Evolutionary conservation across 495 filamentous ascomycete species (phyloP), one percentile per base, ranked within the genome.

Genomic region (Aspergillus funiculosus): DNA sequence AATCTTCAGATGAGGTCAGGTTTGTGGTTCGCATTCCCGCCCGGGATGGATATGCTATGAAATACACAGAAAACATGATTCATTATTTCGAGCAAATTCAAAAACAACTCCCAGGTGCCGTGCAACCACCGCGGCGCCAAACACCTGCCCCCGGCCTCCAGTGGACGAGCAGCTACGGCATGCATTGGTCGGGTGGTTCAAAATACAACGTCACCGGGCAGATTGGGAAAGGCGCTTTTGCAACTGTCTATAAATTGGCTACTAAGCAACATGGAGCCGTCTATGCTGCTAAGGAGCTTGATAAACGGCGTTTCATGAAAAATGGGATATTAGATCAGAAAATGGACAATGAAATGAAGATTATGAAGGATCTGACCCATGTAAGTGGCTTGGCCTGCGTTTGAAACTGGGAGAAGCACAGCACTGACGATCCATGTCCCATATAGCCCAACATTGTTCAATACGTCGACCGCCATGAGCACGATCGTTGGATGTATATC

Each of bases 171-270:
- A 56, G 64, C 3, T 72, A 73, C 51, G 78, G 75, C 14, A 77
- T 81, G 75, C 71, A 85, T 41, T 97, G 90, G 92, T 76, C 79
- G 43, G 92, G 90, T 10, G 85, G 86, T 2, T 64, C 78, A 2
- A 82, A 78, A 47, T 98, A 96, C 64, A 94, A 92, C 56, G 78
- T 87, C 2, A 76, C 86, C 6, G 79, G 80, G 19, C 73, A 79
- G 27, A 84, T 98, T 42, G 92, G 94, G 15, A 88, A 89, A 57
- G 92, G 92, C 6, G 89, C 94, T 3, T 97, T 97, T 67, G 94
- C 92, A 26, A 86, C 79, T 0, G 92, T 98, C 0, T 87, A 94
- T 60, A 85, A 87, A 61, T 72, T 94, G 11, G 85, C 91, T 1
- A 80, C 80, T 22, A 88, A 83, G 59, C 80, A 79, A 46, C 81